Percentiles rank a stretch among this genome's conserved stretches.
phyloP scores from a whole-genome alignment of 805 yeast species.

The Barnettozyma siamensis region DNA sequence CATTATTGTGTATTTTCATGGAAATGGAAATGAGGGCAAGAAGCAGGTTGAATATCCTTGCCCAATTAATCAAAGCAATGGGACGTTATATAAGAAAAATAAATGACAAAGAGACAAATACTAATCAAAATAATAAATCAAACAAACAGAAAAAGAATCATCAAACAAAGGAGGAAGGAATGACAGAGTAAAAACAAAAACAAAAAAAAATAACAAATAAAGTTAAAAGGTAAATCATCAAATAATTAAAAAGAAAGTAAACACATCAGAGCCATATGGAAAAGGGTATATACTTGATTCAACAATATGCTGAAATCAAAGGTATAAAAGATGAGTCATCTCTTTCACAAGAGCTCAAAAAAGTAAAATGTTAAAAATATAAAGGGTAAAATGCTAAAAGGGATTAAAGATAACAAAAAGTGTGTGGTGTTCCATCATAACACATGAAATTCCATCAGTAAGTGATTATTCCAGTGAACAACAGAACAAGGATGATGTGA shows the following conservation, averaged over 20 bases:
- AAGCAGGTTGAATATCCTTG: too few species aligned
- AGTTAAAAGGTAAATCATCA: slow-evolving; percentile 1
- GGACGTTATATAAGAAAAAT: too few species aligned
- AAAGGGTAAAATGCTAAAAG: not conserved
- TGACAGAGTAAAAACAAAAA: not conserved
- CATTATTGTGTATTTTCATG: too few species aligned
- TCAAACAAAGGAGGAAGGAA: not conserved
- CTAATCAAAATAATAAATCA: too few species aligned
- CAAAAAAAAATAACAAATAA: not conserved
- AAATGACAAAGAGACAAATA: too few species aligned
- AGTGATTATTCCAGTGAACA: too few species aligned
- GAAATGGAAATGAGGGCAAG: too few species aligned
- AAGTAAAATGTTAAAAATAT: not conserved
- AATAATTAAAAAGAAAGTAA: slow-evolving; percentile 2
- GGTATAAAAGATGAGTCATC: not conserved
- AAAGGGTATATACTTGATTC: not conserved
- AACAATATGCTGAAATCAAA: not conserved
- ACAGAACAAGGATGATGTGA: too few species aligned
- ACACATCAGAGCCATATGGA: not conserved
- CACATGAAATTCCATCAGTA: too few species aligned
- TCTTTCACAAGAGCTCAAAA: not conserved
- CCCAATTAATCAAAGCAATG: too few species aligned
- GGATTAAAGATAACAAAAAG: not conserved
- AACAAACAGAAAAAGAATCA: too few species aligned
- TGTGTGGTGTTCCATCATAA: too few species aligned